Conservation (phyloP, 2,329 filamentous ascomycete genomes). For the Lasiodiplodia citricola region DNA sequence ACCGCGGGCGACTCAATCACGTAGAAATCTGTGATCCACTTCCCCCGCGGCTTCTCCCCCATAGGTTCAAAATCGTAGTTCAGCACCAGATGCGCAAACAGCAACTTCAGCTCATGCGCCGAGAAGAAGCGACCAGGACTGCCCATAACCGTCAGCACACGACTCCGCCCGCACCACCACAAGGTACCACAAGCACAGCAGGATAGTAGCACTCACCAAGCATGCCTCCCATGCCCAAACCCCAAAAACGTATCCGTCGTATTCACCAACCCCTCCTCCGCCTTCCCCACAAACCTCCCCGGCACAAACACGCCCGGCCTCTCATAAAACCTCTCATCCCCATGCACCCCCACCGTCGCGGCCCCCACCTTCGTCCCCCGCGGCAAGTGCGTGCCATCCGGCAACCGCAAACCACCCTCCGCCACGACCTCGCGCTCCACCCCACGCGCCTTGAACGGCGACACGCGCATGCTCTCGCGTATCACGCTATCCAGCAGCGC, state of each 20-base stretch:
- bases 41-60: conserved; percentile 34
- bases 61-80: conserved; percentile 45
- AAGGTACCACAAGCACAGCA: no score
- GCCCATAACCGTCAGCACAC: conserved; percentile 31
- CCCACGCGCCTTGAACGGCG: conserved; percentile 55
- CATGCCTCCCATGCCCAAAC: conserved; percentile 65
- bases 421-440: conserved; percentile 53
- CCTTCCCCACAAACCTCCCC: conserved; percentile 40
- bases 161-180: fast-evolving
- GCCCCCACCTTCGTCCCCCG: conserved; percentile 28
- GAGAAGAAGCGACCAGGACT: conserved; percentile 46
- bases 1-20: not conserved
- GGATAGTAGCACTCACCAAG: conserved; percentile 29
- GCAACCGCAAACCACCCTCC: not conserved
- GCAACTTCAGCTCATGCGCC: conserved; percentile 45
- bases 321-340: conserved; percentile 32
- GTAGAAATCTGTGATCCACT: conserved; percentile 27
- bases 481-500: conserved; percentile 58
- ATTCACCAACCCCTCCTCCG: conserved; percentile 59
- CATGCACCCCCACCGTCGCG: conserved; percentile 30
- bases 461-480: conserved; percentile 59
- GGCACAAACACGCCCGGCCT: conserved; percentile 28
- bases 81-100: conserved; percentile 43
- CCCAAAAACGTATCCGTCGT: conserved; percentile 58
- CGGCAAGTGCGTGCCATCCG: not conserved